Percentiles rank a stretch among this genome's conserved stretches.
Conservation (phyloP, 768 basidiomycete species). For the Podaxis rugospora region DNA sequence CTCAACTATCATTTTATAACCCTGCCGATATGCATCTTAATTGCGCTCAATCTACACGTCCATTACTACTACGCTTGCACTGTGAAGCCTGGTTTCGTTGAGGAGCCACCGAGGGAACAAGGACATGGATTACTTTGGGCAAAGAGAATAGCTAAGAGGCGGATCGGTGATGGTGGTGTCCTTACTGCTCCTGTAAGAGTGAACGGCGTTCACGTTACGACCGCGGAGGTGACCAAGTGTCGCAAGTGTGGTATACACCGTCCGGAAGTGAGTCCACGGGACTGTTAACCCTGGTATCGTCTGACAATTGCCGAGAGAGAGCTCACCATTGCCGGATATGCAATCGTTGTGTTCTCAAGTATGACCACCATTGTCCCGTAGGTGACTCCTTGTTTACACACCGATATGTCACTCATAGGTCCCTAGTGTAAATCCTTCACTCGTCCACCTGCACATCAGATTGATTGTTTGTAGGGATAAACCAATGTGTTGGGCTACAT, state of each 20-base stretch:
- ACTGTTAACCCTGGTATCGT: not conserved
- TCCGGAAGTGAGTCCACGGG: constrained; percentile 63
- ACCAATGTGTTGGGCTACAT: constrained; percentile 93
- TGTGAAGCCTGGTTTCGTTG: constrained; percentile 73
- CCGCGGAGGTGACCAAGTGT: constrained; percentile 56
- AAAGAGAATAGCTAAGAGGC: constrained; percentile 23
- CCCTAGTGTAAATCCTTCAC: constrained; percentile 23
- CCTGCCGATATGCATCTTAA: constrained; percentile 66
- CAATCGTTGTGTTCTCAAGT: constrained; percentile 85
- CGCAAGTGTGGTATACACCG: constrained; percentile 62
- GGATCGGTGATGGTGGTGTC: constrained; percentile 24
- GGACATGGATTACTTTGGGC: constrained; percentile 58
- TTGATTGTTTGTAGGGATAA: constrained; percentile 65
- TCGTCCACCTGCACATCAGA: not conserved
- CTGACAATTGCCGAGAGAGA: constrained; percentile 48
- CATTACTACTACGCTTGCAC: constrained; percentile 89
- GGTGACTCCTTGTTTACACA: constrained; percentile 27
- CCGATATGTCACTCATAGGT: not conserved
- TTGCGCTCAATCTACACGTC: constrained; percentile 68
- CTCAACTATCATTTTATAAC: constrained; percentile 56
- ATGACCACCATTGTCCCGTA: constrained; percentile 89
- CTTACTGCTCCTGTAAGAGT: constrained; percentile 27
- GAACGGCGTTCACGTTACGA: constrained; percentile 40
- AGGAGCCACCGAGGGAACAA: constrained; percentile 42
- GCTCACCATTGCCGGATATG: constrained; percentile 93